A percentile compares a stretch with the other conserved stretches of the same genome.
Conservation (phyloP, 2,329 filamentous ascomycete species). For the Exophiala sp. region DNA sequence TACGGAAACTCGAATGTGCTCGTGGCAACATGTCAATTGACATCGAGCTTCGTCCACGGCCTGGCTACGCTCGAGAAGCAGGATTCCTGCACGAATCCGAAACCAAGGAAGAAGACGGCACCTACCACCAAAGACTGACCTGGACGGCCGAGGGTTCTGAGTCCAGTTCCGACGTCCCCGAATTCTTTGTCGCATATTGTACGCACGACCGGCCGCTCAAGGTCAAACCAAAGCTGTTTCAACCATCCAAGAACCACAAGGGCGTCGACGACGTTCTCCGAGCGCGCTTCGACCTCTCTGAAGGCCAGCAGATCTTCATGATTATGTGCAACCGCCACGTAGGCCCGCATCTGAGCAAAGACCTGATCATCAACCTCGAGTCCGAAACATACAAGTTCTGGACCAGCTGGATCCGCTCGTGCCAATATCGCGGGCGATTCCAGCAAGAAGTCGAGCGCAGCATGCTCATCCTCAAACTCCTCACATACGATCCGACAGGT, state of each 20-base stretch:
- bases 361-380: constrained; percentile 41
- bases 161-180: constrained; percentile 8
- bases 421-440: constrained; percentile 69
- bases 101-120: constrained; percentile 14
- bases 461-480: constrained; percentile 69
- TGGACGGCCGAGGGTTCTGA: constrained; percentile 10
- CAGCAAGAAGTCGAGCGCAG: constrained; percentile 68
- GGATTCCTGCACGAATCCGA: constrained; percentile 53
- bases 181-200: constrained; percentile 20
- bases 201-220: constrained; percentile 10
- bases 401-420: constrained; percentile 69
- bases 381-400: constrained; percentile 68
- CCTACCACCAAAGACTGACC: constrained; percentile 13
- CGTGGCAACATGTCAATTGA: constrained; percentile 63
- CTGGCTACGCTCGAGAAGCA: constrained; percentile 63
- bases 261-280: constrained; percentile 2
- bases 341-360: constrained; percentile 18
- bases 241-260: constrained; percentile 3
- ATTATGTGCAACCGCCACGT: constrained; percentile 20
- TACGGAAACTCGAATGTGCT: constrained; percentile 69
- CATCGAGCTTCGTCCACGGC: constrained; percentile 69
- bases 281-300: constrained; percentile 20
- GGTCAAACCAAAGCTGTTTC: constrained; percentile 13
- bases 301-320: constrained; percentile 22
- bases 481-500: constrained; percentile 75